Evolutionary conservation across 352 stramenopile species (phyloP).

Genomic region (Hyphochytrium catenoides): DNA sequence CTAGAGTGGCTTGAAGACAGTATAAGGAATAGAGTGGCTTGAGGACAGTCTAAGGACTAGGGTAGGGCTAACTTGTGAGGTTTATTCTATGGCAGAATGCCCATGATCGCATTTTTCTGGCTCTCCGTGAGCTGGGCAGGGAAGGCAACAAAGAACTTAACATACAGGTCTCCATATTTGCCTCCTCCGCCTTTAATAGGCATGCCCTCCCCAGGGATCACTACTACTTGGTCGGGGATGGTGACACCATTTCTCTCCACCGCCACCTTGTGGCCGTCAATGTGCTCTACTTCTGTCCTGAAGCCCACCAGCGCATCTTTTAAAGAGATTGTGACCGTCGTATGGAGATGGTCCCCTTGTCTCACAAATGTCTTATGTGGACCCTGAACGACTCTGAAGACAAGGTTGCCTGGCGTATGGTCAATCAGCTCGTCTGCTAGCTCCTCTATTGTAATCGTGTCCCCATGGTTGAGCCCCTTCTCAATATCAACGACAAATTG

Average conservation of each 20-base stretch:
- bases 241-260: slow-evolving; percentile 68
- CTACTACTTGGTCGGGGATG: slow-evolving; percentile 66
- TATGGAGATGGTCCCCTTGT: slow-evolving; percentile 81
- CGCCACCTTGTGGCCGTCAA: slow-evolving; percentile 73
- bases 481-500: slow-evolving; percentile 85
- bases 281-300: slow-evolving; percentile 60
- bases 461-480: slow-evolving; percentile 72
- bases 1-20: too few species aligned
- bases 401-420: slow-evolving; percentile 71
- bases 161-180: slow-evolving; percentile 70
- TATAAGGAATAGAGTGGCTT: too few species aligned
- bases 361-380: slow-evolving; percentile 64
- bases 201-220: slow-evolving; percentile 80
- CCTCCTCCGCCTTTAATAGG: slow-evolving; percentile 64
- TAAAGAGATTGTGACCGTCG: slow-evolving; percentile 80
- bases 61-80: too few species aligned
- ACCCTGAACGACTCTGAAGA: slow-evolving; percentile 65
- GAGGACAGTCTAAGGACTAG: too few species aligned
- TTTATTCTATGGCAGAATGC: too few species aligned
- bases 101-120: slow-evolving; percentile 63
- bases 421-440: slow-evolving; percentile 63
- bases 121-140: slow-evolving; percentile 56
- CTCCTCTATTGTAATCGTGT: slow-evolving; percentile 78
- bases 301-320: slow-evolving; percentile 85
- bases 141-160: slow-evolving; percentile 88